Conservation (phyloP, 108 stramenopile species). For the Craspedostauros australis region DNA sequence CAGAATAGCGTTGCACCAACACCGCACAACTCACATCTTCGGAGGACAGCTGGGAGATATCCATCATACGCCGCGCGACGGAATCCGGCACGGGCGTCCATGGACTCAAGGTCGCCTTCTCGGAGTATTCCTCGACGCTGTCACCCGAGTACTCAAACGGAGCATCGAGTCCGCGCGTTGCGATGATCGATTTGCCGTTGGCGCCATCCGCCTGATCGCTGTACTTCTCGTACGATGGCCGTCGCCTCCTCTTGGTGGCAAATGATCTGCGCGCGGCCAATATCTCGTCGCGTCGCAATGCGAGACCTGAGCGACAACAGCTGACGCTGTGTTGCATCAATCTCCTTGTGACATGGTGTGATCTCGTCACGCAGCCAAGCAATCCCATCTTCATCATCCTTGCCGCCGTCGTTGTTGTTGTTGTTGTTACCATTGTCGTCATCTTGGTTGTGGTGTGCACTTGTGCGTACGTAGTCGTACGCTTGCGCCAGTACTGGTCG, state of each 20-base stretch:
- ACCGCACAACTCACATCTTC: slow-evolving; percentile 25
- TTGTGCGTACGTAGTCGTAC: too few species aligned
- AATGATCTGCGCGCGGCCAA: too few species aligned
- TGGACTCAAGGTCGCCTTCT: slow-evolving; percentile 64
- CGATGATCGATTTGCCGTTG: slow-evolving; percentile 2
- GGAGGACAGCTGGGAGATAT: slow-evolving; percentile 44
- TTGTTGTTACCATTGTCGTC: too few species aligned
- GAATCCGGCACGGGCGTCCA: slow-evolving; percentile 81
- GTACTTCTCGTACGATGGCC: slow-evolving; percentile 27
- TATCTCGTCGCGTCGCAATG: too few species aligned
- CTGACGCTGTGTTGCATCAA: too few species aligned
- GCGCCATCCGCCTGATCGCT: not conserved
- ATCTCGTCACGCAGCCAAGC: too few species aligned
- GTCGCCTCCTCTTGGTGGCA: not conserved
- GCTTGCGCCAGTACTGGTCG: too few species aligned
- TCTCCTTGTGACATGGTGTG: too few species aligned
- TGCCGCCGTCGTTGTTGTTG: too few species aligned
- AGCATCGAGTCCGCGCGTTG: slow-evolving; percentile 2
- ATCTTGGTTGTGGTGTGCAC: too few species aligned
- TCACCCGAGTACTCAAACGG: slow-evolving; percentile 26
- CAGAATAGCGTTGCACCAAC: not conserved
- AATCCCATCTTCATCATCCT: too few species aligned
- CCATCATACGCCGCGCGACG: slow-evolving; percentile 59
- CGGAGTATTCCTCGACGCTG: slow-evolving; percentile 49
- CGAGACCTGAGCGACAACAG: too few species aligned